Conservation (phyloP, 139 green algal species). For the Helicosporidium sp. region DNA sequence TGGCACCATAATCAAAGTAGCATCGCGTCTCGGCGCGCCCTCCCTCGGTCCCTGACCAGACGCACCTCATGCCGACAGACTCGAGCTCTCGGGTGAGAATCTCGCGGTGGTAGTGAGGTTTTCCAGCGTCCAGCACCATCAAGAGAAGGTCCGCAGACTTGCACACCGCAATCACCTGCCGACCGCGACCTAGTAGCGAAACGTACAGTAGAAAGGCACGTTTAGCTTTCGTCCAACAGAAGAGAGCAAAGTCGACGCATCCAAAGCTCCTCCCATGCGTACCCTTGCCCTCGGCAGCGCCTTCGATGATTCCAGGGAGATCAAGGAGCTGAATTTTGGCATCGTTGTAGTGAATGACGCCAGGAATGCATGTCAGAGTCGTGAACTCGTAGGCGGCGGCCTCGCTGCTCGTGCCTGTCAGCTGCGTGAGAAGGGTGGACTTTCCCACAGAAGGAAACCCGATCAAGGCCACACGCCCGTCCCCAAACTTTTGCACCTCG, state of each 20-base stretch:
- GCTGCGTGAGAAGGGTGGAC: slow-evolving; percentile 81
- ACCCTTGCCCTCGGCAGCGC: slow-evolving; percentile 83
- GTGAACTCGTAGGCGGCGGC: slow-evolving; percentile 96
- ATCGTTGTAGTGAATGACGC: slow-evolving; percentile 98
- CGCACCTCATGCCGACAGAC: slow-evolving; percentile 50
- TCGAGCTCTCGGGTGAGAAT: slow-evolving; percentile 94
- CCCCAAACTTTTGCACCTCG: slow-evolving; percentile 91
- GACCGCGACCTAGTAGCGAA: slow-evolving; percentile 20
- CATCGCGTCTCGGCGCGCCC: no score
- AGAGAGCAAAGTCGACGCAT: not conserved
- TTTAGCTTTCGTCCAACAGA: not conserved
- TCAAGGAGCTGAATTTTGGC: slow-evolving; percentile 98
- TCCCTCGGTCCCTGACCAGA: no score
- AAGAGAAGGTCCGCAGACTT: slow-evolving; percentile 93
- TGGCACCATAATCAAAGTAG: no score
- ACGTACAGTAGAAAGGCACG: no score
- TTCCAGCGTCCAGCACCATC: slow-evolving; percentile 97
- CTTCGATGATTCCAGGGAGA: slow-evolving; percentile 97
- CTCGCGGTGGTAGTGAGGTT: slow-evolving; percentile 69
- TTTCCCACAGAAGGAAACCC: slow-evolving; percentile 93
- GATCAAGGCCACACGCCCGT: slow-evolving; percentile 84
- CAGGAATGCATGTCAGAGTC: slow-evolving; percentile 82
- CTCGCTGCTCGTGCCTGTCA: slow-evolving; percentile 76
- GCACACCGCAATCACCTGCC: slow-evolving; percentile 92
- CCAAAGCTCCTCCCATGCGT: not conserved